A percentile compares a stretch with the other conserved stretches of the same genome.
These are phyloP conservation scores for Neotropicomus parvogracilis DNA, from an alignment of 1,284 basidiomycete genomes.

Conservation along the genomic window DNA sequence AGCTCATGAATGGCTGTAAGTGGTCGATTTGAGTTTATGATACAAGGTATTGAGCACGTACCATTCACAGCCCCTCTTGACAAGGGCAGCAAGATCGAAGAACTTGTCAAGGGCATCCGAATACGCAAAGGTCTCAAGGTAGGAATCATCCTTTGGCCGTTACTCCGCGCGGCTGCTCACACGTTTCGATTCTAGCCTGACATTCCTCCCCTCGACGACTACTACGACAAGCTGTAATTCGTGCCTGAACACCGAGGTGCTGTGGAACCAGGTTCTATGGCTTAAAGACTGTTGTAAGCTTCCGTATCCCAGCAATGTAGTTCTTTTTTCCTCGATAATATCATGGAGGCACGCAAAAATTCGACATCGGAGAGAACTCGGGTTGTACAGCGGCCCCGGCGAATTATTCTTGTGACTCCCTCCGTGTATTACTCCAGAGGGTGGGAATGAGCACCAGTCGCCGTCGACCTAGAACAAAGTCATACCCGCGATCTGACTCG, in stretches of 20 bases:
- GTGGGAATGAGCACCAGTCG: too few relatives aligned
- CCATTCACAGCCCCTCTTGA: constrained; percentile 58
- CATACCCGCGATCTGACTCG: too few relatives aligned
- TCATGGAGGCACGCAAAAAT: too few relatives aligned
- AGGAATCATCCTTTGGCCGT: constrained; percentile 7
- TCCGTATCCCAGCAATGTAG: constrained; percentile 16
- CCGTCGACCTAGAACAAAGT: too few relatives aligned
- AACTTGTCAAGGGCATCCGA: constrained; percentile 82
- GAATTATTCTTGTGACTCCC: neutral
- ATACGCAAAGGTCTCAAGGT: constrained; percentile 92
- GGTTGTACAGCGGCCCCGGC: neutral
- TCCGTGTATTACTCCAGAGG: too few relatives aligned
- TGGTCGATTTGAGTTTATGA: constrained; percentile 20
- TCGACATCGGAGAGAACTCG: neutral
- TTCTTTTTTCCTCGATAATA: constrained; percentile 6
- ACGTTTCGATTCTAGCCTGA: constrained; percentile 55
- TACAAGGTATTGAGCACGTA: constrained; percentile 7
- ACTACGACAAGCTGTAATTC: constrained; percentile 83
- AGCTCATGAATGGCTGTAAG: constrained; percentile 77
- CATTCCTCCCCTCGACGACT: constrained; percentile 79
- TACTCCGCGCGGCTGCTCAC: constrained; percentile 10
- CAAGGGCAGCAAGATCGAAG: constrained; percentile 88
- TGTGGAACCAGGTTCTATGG: constrained; percentile 10
- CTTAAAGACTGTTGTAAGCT: constrained; percentile 18
- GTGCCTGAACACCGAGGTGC: constrained; percentile 1